Evolutionary conservation across 179 eudicot genomes (phyloP).

Genomic region (Corrigiola litoralis): DNA sequence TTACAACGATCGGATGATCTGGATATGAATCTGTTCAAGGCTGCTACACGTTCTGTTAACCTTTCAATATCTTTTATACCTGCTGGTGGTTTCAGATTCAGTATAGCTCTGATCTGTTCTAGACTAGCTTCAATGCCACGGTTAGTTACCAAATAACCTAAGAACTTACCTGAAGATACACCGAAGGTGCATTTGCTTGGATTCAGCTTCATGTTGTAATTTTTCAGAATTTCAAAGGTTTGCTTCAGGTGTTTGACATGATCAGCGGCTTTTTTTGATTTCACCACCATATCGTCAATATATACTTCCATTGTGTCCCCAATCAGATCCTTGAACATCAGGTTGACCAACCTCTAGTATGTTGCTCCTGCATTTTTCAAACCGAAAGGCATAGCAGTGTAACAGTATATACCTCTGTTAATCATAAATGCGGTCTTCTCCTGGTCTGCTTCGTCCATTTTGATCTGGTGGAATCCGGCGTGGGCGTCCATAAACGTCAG

Average conservation of each 20-base stretch:
- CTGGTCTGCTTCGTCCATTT: no score
- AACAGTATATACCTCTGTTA: neutral
- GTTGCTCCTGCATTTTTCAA: neutral
- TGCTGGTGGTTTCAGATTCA: neutral
- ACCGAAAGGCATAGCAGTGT: neutral
- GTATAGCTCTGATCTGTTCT: neutral
- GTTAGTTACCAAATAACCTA: no score
- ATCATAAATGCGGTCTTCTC: no score
- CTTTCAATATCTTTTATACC: neutral
- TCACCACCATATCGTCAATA: neutral
- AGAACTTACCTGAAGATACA: no score
- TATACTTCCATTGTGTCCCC: neutral
- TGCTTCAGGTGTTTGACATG: neutral
- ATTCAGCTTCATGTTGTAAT: neutral
- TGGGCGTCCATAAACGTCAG: no score
- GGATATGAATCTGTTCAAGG: no score
- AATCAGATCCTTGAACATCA: neutral
- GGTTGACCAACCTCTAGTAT: no score
- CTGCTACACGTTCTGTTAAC: no score
- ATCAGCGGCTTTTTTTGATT: neutral
- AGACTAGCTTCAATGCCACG: no score
- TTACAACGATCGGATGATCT: no score
- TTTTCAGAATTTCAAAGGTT: neutral
- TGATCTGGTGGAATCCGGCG: no score
- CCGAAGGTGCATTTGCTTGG: no score